Evolutionary conservation across 768 basidiomycete genomes (phyloP).

Genomic region (Macrolepiota albuminosa): DNA sequence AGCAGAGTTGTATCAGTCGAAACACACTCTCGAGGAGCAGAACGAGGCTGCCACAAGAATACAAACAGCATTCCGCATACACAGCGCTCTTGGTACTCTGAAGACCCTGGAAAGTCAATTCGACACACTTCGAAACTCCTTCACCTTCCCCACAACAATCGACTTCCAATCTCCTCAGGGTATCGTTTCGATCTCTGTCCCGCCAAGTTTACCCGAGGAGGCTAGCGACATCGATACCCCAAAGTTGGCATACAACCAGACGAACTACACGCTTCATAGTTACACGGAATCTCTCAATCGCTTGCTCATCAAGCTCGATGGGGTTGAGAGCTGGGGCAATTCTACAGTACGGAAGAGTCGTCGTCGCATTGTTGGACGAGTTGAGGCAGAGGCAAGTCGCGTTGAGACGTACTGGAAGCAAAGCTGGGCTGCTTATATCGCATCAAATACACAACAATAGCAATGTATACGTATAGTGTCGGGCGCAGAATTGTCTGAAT

Average conservation of each 20-base stretch:
- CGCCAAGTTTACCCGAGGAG: slow-evolving; percentile 15
- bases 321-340: slow-evolving; percentile 61
- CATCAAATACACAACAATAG: background rate
- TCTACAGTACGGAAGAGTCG: slow-evolving; percentile 45
- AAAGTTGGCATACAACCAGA: slow-evolving; percentile 56
- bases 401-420: slow-evolving; percentile 44
- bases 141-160: slow-evolving; percentile 39
- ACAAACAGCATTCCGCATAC: slow-evolving; percentile 41
- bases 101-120: slow-evolving; percentile 28
- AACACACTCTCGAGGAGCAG: slow-evolving; percentile 25
- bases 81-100: slow-evolving; percentile 37
- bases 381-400: slow-evolving; percentile 56
- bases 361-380: slow-evolving; percentile 45
- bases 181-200: slow-evolving; percentile 22
- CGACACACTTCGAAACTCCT: slow-evolving; percentile 33
- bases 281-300: slow-evolving; percentile 61
- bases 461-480: background rate
- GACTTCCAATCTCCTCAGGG: slow-evolving; percentile 41
- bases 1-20: slow-evolving; percentile 10
- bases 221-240: slow-evolving; percentile 16
- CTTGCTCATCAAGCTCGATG: slow-evolving; percentile 63
- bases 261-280: slow-evolving; percentile 55
- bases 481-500: background rate
- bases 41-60: slow-evolving; percentile 42
- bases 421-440: slow-evolving; percentile 27